Base-by-base conservation (phyloP, 768 basidiomycete species). In the Tylopilus sp. region DNA sequence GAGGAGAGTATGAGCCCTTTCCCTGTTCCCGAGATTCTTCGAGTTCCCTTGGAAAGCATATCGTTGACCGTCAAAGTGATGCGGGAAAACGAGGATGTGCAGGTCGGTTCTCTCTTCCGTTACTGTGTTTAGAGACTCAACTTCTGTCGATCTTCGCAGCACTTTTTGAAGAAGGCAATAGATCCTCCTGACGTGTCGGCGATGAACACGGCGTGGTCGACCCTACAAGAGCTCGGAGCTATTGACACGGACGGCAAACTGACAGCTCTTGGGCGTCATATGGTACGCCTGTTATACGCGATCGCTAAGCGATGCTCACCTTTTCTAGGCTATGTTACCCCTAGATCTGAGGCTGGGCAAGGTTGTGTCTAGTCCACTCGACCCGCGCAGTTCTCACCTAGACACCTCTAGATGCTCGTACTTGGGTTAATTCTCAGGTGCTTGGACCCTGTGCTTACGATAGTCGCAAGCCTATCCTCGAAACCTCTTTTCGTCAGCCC, bases 311-410 rank as follows among this genome's bases (percentile, higher is more conserved):
- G 11, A 2, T 10, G 33, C 42, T 56, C 31, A 50, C 41, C 6
- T n/a, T 47, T 22, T 51, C 12, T 59, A 93, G 89, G 78, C 89
- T 3, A 78, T 85, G 69, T 76, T 97, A n/a, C 94, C 94, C 1
- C 73, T 95, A 13, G 95, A 98, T 68, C 72, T 95, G 10, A 79
- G 91, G 36, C 77, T 98, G 23, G 91, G 83, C 8, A 98, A 97
- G 77, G 88, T 88, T 23, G 40, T 50, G 11, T 40, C 36, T 10
- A 10, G 4, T 6, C 15, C 18, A 48, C 15, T 41, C 1, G 28
- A 17, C 22, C 35, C 47, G 6, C 35, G 42, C 20, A 15, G 46
- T 21, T 40, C 50, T 61, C 40, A 55, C 21, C 23, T 35, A 28
- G 25, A 17, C 23, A 20, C 26, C 4, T 38, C 33, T 15, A 89